Base-by-base conservation (phyloP, 257 asterid genomes). In the Solanum corneliomulleri region DNA sequence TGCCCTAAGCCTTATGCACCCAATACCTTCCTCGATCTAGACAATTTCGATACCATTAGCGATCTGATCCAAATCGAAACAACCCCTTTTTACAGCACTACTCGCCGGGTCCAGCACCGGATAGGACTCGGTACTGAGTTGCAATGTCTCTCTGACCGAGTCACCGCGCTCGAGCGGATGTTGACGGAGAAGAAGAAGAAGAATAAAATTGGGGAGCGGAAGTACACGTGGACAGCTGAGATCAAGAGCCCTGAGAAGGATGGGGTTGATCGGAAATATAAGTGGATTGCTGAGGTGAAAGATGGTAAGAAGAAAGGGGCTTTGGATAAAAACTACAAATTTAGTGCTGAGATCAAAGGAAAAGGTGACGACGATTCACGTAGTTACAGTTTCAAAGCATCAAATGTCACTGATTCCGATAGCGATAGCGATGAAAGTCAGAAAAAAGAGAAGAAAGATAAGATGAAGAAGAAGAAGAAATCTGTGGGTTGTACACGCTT, bases 171-270 rank as follows among this genome's bases (percentile, higher is more conserved):
- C 64, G 98, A 97, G 94, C 83, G 89, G 89, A 45, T 78, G 47
- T 85, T 82, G 89, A 31, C 31, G 86, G 52, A 11, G 42, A 72
- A 72, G 80, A 9, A 85, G 21, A 15, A 77, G 89, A 86, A 87
- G 87, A 90, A 87, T 29, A 87, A 78, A 89, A 35, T 89, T 56
- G 95, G 89, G 72, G 97, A 94, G 87, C 90, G 94, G 93, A 97
- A 91, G 94, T 94, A 95, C 93, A 92, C 97, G 45, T 95, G 96
- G 98, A 92, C 98, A 85, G 92, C 98, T 18, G 99, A 96, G 96
- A 91, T 94, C 16, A 93, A 93, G 96, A 86, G 86, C 64, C 92
- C 93, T 23, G 94, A 91, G 87, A 91, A 90, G 66, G 94, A 86
- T 68, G 93, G 93, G 23, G 44, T 91, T 72, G 93, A 94, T 39